Base-by-base conservation (phyloP, 768 basidiomycete species). In the Hypsizygus marmoreus region DNA sequence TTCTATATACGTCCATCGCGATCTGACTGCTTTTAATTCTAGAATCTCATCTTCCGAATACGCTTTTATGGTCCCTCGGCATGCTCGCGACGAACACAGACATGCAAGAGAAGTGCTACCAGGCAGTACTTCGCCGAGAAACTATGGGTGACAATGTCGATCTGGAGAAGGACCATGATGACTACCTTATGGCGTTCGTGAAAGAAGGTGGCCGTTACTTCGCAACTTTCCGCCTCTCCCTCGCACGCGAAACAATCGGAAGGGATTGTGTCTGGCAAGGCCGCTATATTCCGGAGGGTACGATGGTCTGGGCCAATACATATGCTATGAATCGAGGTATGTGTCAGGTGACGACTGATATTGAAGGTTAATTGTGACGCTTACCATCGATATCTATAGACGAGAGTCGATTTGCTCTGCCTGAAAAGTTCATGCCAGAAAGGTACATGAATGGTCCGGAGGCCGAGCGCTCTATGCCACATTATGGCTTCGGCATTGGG, bases 41-140 rank as follows among this genome's bases (percentile, higher is more conserved):
- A 54, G 53, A 54, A 11, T 39, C 53, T 17, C 53, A 54, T 28
- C 43, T 54, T 49, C 53, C 53, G 6, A 54, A 54, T 28, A 47
- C 49, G 6, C 25, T 54, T 10, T 49, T 54, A 13, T 54, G 53
- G 49, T 50, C 49, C 19, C 45, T 51, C 7, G 53, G 53, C 4
- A 35, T 54, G 12, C 23, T 54, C 4, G 49, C 53, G 12, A 41
- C 53, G 10, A 30, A 36, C 5, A 47, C 47, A 26, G 42, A 40
- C 16, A 33, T 54, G 12, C 53, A 54, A 10, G 17, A 34, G 8
- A 54, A 54, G 20, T 50, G 49, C 3, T 48, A 51, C n/a, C 44
- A 54, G 24, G 35, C 53, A 4, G 37, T 54, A 7, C n/a, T 47
- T 29, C 29, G 6, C 19, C 53, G 49, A 16, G 53, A 50, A 9